These are phyloP conservation scores for Smittium mucronatum DNA, from an alignment of 371 early-diverging fungal genomes.

Conservation along the genomic window DNA sequence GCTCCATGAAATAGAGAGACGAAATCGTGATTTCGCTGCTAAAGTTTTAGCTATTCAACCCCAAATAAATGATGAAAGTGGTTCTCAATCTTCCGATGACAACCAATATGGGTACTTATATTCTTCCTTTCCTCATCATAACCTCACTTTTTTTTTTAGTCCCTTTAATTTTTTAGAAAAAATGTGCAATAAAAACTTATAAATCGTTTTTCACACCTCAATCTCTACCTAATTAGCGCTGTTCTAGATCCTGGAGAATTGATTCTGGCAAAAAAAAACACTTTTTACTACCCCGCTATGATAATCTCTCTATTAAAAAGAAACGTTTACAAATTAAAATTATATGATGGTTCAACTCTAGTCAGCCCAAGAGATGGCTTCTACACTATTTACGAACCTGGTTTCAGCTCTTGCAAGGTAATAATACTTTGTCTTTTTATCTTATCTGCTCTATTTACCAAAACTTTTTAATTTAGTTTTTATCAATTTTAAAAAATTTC, in stretches of 20 bases:
- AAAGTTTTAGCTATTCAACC: neutral
- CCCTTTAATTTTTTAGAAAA: too few relatives aligned
- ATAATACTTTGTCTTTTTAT: neutral
- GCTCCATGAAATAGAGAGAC: neutral
- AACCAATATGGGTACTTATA: too few relatives aligned
- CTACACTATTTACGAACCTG: neutral
- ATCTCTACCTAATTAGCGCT: too few relatives aligned
- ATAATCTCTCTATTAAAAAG: neutral
- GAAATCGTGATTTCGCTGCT: neutral
- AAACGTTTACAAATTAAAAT: neutral
- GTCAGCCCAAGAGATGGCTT: neutral
- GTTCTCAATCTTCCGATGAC: neutral
- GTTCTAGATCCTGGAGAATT: slow-evolving; percentile 6
- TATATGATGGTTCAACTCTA: neutral
- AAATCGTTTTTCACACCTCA: too few relatives aligned
- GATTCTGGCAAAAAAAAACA: slow-evolving; percentile 3
- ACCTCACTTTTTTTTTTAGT: too few relatives aligned
- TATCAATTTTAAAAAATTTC: too few relatives aligned
- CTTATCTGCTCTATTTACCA: too few relatives aligned
- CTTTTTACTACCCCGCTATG: slow-evolving; percentile 7
- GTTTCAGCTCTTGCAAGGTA: neutral
- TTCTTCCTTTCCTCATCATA: too few relatives aligned
- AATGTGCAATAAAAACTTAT: too few relatives aligned
- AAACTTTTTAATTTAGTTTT: too few relatives aligned
- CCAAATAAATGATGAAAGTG: neutral